These are phyloP conservation scores for Apiospora arundinis DNA, from an alignment of 2,329 filamentous ascomycete genomes.

Conservation along the genomic window DNA sequence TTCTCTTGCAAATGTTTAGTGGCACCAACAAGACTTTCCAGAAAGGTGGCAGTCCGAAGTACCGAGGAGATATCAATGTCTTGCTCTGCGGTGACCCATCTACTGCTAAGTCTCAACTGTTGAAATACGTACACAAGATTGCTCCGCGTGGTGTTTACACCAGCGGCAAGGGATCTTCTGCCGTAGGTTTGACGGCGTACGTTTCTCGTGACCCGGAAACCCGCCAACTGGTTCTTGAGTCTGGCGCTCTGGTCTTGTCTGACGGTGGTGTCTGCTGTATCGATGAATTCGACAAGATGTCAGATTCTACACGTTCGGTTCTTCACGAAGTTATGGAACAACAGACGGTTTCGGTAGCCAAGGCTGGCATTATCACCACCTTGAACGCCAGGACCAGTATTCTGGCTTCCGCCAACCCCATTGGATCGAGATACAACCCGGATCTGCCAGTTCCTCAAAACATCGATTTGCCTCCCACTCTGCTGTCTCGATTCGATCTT, in stretches of 20 bases:
- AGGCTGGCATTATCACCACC: conserved; percentile 95
- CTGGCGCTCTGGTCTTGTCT: conserved; percentile 78
- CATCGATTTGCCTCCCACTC: conserved; percentile 93
- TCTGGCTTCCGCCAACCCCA: conserved; percentile 95
- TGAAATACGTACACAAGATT: conserved; percentile 97
- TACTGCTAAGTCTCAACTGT: conserved; percentile 92
- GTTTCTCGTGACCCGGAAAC: conserved; percentile 83
- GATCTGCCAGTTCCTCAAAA: conserved; percentile 96
- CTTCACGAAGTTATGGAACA: conserved; percentile 91
- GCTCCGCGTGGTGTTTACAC: conserved; percentile 87
- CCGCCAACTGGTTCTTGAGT: conserved; percentile 80
- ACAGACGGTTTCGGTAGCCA: conserved; percentile 83
- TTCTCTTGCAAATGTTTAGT: conserved; percentile 93
- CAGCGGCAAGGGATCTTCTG: conserved; percentile 80
- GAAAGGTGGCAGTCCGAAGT: conserved; percentile 93
- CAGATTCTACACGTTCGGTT: conserved; percentile 77
- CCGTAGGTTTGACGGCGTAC: conserved; percentile 81
- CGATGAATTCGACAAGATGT: conserved; percentile 89
- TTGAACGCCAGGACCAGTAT: conserved; percentile 95
- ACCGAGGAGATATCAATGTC: conserved; percentile 97
- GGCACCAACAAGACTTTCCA: conserved; percentile 98
- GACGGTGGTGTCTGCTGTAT: conserved; percentile 86
- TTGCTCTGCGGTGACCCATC: conserved; percentile 96
- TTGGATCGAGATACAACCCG: conserved; percentile 96
- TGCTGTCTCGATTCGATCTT: conserved; percentile 94